Evolutionary conservation across 1,284 basidiomycete genomes (phyloP), one percentile per base, ranked within the genome.

Genomic region (Exobasidium cylindrosporum): DNA sequence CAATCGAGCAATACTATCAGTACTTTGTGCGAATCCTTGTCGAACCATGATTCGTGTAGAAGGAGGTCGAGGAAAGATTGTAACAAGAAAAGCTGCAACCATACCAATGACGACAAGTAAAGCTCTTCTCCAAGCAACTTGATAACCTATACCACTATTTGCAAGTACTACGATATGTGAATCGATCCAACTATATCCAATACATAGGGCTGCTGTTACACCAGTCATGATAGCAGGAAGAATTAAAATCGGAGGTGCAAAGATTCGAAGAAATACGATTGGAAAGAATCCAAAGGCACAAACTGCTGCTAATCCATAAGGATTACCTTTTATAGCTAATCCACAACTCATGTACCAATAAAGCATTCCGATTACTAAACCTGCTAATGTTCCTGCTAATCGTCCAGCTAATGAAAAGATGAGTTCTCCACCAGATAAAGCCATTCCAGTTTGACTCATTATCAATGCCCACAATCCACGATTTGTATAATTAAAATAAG

Each of bases 141-240:
- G 69, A 73, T 84, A 85, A 1, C 87, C 87, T 5, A 83, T 75
- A 21, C 86, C 87, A 17, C 83, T 83, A 61, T 84, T 84, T 7
- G 81, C 82, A 21, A 83, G 67, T 13, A 83, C 77, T 1, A 70
- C 65, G 5, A 85, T 67, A 69, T 87, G 84, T 1, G 83, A 83
- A 65, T 88, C 86, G 28, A 86, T 81, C 86, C 86, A 87, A 0
- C 84, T 85, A 73, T 87, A 88, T 1, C 87, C 86, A 3, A 86
- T 79, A 17, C 86, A 79, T 5, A 85, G 79, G 0, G 79, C 78
- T 57, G 24, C 1, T n/a, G 50, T 60, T 4, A 29, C 47, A 14
- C 1, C 74, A 0, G 72, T 69, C 80, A 83, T 81, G 47, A 83
- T 47, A 50, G 68, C 78, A 17, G 81, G 70, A 1, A 74, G 70